Base-by-base conservation (phyloP, 2,329 filamentous ascomycete genomes). In the Penicillium sclerotiorum region DNA sequence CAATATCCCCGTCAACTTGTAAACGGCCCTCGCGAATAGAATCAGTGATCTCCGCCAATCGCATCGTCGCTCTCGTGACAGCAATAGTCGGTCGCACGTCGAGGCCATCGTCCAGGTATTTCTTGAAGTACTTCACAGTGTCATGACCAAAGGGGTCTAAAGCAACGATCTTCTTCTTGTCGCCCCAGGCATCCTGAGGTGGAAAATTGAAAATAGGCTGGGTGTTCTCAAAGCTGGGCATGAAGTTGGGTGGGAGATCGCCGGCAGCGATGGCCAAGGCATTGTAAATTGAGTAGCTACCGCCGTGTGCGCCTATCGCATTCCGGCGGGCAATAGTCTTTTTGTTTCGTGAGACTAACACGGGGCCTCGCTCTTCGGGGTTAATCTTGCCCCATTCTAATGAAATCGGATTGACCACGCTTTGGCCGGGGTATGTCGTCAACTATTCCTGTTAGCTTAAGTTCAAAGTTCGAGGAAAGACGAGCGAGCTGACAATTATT, bases 111-210 rank as follows among this genome's bases (percentile, higher is more conserved):
- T 90, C 84, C 37, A 96, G 85, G 42, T 87, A 84, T 42, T 88
- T 80, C 62, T 94, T 91, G 39, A 83, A 80, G 54, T 93, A 85
- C 56, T 87, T 88, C 76, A 87, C 95, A 32, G 95, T 74, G 51
- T 96, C 77, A 74, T 97, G 94, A 5, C 94, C 93, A 70, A 88
- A 89, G 0, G 93, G 93, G 67, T 97, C 94, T 90, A 99, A 96
- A n/a, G 93, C 90, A 13, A 97, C 93, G 55, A 99, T 96, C 78
- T 96, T 97, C 72, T 90, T 90, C 64, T 82, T 83, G 67, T 95
- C 89, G 21, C 82, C 83, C 93, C 93, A 97, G 73, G 94, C 85
- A 5, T 89, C 86, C 62, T 95, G 95, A 5, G 90, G 91, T 0
- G 91, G 91, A 66, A 97, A 90, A 46, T 87, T 83, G 18, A 85